Percentiles rank a stretch among this genome's conserved stretches.
phyloP scores from a whole-genome alignment of 345 rosid genomes.

The Chamaenerion angustifolium region DNA sequence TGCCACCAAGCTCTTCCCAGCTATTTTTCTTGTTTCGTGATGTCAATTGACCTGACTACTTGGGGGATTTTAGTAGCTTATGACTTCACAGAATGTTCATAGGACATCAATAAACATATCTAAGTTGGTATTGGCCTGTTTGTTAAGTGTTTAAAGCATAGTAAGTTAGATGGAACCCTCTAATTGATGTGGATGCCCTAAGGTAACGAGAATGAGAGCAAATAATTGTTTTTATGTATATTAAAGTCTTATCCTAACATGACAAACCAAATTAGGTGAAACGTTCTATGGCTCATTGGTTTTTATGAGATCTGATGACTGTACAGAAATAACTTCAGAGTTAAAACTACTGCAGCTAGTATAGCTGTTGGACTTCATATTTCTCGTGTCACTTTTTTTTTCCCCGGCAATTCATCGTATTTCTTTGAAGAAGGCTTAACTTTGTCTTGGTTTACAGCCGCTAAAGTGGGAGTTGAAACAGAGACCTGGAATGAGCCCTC shows the following conservation, averaged over 20 bases:
- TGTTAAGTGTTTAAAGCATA: too few species aligned
- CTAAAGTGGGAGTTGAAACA: conserved; percentile 97
- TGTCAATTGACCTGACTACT: too few species aligned
- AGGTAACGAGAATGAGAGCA: too few species aligned
- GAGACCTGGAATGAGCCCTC: conserved; percentile 94
- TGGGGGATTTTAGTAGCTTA: too few species aligned
- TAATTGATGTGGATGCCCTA: too few species aligned
- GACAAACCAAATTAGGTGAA: neutral
- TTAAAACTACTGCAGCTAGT: too few species aligned
- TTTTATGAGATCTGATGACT: too few species aligned
- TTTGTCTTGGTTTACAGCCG: conserved; percentile 31
- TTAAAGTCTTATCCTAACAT: neutral
- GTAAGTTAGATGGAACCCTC: neutral
- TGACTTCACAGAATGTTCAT: neutral
- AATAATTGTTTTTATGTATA: too few species aligned
- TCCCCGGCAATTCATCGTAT: conserved; percentile 9
- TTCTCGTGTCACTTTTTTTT: neutral
- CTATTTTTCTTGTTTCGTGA: too few species aligned
- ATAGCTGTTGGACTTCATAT: neutral
- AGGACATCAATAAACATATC: conserved; percentile 24
- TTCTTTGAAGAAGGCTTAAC: neutral
- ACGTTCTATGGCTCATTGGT: too few species aligned
- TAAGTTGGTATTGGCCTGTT: conserved; percentile 11
- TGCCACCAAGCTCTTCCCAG: too few species aligned
- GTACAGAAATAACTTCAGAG: neutral